Evolutionary conservation across 2,329 filamentous ascomycete genomes (phyloP), one percentile per base, ranked within the genome.

Genomic region (Drechslerella coelobrocha): DNA sequence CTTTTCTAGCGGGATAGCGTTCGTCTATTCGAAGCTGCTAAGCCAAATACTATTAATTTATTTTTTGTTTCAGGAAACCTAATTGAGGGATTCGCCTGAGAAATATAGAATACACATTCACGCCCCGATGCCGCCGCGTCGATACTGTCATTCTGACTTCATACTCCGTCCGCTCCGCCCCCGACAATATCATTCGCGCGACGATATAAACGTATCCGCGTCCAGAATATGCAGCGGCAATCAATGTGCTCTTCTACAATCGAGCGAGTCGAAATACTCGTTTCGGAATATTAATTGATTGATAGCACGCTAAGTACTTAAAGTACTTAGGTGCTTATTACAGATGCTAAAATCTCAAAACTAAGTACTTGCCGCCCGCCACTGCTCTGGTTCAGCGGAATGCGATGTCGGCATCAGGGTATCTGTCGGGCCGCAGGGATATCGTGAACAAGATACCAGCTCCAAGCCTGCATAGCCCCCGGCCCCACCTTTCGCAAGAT

Each of bases 31-130:
- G 17, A n/a, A 3, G 39, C 23, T 19, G 43, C 54, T 50, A 47
- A 63, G 50, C 51, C 27, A 41, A 23, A 45, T 45, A 21, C 21
- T 19, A 2, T 24, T 7, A 26, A 26, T 21, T 53, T 45, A 45
- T 50, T 55, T 34, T 57, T 71, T 39, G 66, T 71, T 71, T 71
- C 59, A 71, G 39, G 57, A 47, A 55, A 60, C 59, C 48, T 26
- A 71, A 60, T 59, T n/a, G 41, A 71, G 59, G 52, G 29, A 23
- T 43, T 55, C 24, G 66, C 37, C 39, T 60, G 59, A 59, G 65
- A 63, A 63, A 63, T 34, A 29, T 54, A 53, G 45, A 48, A 56
- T 56, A 51, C 52, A 26, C 31, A n/a, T 31, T 31, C 29, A n/a
- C n/a, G n/a, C n/a, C n/a, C n/a, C n/a, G n/a, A n/a, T n/a, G n/a